Evolutionary conservation across 345 rosid species (phyloP), one percentile per base, ranked within the genome.

Genomic region (Salix dunnii): DNA sequence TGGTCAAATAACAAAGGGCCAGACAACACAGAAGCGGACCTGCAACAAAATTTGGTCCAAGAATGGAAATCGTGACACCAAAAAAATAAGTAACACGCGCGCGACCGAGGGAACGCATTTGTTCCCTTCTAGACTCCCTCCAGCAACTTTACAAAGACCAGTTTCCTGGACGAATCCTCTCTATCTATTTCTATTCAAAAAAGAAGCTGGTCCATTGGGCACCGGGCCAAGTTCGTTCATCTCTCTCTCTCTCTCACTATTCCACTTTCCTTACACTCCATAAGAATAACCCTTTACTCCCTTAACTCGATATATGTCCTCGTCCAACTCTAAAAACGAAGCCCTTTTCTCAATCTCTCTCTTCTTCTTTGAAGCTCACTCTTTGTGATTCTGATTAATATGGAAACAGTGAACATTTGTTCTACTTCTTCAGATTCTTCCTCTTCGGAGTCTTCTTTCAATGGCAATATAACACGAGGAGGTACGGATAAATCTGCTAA

Each of bases 341-440:
- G 2, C 74, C 35, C 28, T 53, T 51, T 21, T 17, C 14, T 14
- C 16, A 2, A n/a, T 12, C 38, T 43, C 23, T 13, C 16, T n/a
- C 11, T 21, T 40, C 27, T 30, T 65, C 23, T 53, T n/a, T 70
- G 23, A 35, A 49, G 30, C n/a, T 13, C n/a, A 18, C 46, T 31
- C 48, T 49, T 49, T 7, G 1, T 7, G 25, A 33, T 2, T 51
- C 46, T 9, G 14, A 11, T 27, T 21, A 2, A 31, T 1, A 86
- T 83, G 91, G 88, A 86, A 75, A 73, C 76, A 64, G 43, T 74
- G 73, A 83, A 81, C 78, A 53, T 80, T 49, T 81, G 85, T 28
- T 84, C 84, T 11, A 79, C 87, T 67, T 83, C 90, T 35, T 89
- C 93, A 2, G 89, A 84, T 28, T 74, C 89, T 43, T 90, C 89